A percentile compares a stretch with the other conserved stretches of the same genome.
phyloP scores from a whole-genome alignment of 805 yeast genomes.

The Ogataea zsoltii region DNA sequence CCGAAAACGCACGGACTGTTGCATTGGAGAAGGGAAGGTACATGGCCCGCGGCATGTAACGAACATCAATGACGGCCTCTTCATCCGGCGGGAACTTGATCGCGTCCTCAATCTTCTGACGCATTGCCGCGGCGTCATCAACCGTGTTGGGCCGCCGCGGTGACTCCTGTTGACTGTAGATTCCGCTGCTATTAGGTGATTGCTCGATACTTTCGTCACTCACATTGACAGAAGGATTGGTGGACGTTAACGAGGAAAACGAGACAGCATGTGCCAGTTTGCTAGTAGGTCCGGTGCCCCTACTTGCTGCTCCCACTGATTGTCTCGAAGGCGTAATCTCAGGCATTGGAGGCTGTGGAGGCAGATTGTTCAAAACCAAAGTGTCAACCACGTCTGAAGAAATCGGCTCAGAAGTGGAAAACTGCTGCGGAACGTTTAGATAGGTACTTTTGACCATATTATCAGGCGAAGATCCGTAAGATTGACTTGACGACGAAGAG shows the following conservation, averaged over 20 bases:
- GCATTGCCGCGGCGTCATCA: background rate
- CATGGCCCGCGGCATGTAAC: constrained; percentile 65
- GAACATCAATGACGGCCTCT: constrained; percentile 48
- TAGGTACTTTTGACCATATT: background rate
- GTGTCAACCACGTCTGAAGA: background rate
- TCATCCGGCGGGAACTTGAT: constrained; percentile 18
- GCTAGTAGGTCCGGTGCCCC: constrained; percentile 4
- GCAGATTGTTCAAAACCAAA: constrained; percentile 35
- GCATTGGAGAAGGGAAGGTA: constrained; percentile 66
- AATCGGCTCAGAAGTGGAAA: background rate
- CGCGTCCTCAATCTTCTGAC: constrained; percentile 4
- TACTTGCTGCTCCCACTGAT: background rate
- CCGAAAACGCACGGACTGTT: constrained; percentile 66
- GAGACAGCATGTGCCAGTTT: constrained; percentile 10
- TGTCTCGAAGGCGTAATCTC: constrained; percentile 1
- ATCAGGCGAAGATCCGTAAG: constrained; percentile 5
- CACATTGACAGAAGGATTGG: constrained; percentile 26
- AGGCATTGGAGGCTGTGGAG: constrained; percentile 61
- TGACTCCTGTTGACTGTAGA: background rate
- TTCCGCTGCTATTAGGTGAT: background rate
- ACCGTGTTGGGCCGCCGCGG: background rate
- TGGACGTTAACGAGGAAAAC: background rate
- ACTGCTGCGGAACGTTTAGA: background rate
- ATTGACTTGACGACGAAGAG: constrained; percentile 16
- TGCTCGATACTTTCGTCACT: background rate